Percentiles rank a stretch among this genome's conserved stretches.
These are phyloP conservation scores for Penicillium concentricum DNA, from an alignment of 2,329 filamentous ascomycete species.

Conservation along the genomic window DNA sequence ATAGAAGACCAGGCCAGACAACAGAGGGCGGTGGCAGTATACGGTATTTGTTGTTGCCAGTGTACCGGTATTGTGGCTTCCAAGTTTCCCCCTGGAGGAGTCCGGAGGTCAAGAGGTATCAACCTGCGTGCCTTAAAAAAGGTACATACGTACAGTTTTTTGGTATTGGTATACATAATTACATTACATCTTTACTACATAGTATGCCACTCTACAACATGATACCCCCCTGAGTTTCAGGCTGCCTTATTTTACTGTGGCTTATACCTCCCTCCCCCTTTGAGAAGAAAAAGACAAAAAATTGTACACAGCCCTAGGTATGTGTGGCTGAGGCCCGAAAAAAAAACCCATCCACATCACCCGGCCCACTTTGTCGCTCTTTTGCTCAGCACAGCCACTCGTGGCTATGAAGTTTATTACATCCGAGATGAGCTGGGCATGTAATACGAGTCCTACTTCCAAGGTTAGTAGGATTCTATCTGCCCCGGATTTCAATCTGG, in stretches of 20 bases:
- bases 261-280: background rate
- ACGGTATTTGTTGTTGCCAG: conserved; percentile 10
- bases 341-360: background rate
- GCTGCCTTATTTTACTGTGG: conserved; percentile 3
- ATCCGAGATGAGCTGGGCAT: conserved; percentile 1
- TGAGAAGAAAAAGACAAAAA: background rate
- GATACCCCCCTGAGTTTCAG: conserved; percentile 12
- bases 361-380: conserved; percentile 4
- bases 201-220: background rate
- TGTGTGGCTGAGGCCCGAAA: conserved; percentile 2
- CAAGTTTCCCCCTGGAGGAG: background rate
- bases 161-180: background rate
- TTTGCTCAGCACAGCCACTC: background rate
- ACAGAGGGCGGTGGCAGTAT: conserved; percentile 23
- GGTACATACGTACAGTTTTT: background rate
- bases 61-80: conserved; percentile 6
- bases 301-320: conserved; percentile 1
- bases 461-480: background rate
- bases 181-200: background rate
- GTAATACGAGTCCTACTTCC: background rate
- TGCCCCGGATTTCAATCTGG: background rate
- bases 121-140: background rate
- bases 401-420: conserved; percentile 1
- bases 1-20: conserved; percentile 23
- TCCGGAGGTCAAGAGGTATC: background rate